Evolutionary conservation across 2,329 filamentous ascomycete genomes (phyloP).

Genomic region (Ophiostoma montium): DNA sequence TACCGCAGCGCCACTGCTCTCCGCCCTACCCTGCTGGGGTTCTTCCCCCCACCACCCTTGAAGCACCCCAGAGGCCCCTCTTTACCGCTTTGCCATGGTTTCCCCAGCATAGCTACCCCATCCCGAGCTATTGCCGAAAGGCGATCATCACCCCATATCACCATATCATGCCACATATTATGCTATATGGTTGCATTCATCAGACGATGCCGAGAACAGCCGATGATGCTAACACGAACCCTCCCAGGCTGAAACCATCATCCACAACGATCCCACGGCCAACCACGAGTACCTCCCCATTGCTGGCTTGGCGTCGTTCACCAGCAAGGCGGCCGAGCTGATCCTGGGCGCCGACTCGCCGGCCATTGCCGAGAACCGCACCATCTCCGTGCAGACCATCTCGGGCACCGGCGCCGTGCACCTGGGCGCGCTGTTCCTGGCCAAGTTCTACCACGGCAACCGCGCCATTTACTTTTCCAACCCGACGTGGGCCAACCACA

Average conservation of each 20-base stretch:
- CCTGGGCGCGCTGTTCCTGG: constrained; percentile 82
- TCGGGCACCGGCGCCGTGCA: constrained; percentile 95
- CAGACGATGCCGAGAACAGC: too few species aligned
- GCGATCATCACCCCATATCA: background rate
- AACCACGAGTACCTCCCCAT: constrained; percentile 99
- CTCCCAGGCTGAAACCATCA: constrained; percentile 89
- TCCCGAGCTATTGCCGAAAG: constrained; percentile 10
- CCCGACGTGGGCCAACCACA: constrained; percentile 97
- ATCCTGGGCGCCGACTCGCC: constrained; percentile 70
- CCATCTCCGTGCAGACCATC: constrained; percentile 79
- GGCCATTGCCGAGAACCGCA: constrained; percentile 70
- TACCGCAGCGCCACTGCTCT: background rate
- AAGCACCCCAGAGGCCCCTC: constrained; percentile 4
- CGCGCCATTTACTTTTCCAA: constrained; percentile 79
- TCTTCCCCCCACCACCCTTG: background rate
- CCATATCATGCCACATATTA: background rate
- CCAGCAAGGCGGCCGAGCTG: constrained; percentile 77
- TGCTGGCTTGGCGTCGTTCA: constrained; percentile 74
- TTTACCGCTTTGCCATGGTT: background rate
- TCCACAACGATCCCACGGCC: constrained; percentile 74
- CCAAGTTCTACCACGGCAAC: constrained; percentile 71
- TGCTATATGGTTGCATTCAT: background rate
- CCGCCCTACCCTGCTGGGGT: background rate
- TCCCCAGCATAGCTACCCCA: background rate
- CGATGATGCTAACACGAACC: too few species aligned